These are phyloP conservation scores for Aspergillus haitiensis DNA, from an alignment of 495 filamentous ascomycete species.

Conservation along the genomic window DNA sequence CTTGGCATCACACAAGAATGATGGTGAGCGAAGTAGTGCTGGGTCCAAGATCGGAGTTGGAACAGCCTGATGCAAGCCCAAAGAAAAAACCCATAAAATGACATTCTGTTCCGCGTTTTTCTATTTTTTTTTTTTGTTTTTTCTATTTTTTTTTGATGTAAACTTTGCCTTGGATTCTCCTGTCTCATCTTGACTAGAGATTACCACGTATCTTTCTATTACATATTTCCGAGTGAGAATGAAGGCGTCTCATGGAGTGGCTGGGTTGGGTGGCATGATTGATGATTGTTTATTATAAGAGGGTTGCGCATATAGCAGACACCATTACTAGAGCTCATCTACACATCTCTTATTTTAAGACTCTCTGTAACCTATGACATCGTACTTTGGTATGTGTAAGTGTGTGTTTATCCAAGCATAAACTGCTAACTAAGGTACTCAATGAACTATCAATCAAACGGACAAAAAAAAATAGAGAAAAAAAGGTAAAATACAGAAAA, in stretches of 20 bases:
- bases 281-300: slow-evolving; percentile 19
- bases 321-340: neutral
- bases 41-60: slow-evolving; percentile 44
- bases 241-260: slow-evolving; percentile 20
- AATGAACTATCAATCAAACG: neutral
- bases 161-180: slow-evolving; percentile 7
- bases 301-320: slow-evolving; percentile 2
- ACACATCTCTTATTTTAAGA: too few relatives aligned
- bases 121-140: slow-evolving; percentile 6
- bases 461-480: neutral
- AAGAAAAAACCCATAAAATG: slow-evolving; percentile 2
- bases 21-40: slow-evolving; percentile 36
- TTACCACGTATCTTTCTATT: neutral
- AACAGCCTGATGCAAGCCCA: slow-evolving; percentile 20
- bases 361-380: too few relatives aligned
- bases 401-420: neutral
- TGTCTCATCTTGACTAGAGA: slow-evolving; percentile 10
- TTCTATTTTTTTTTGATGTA: slow-evolving; percentile 15
- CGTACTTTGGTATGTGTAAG: too few relatives aligned
- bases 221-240: slow-evolving; percentile 14
- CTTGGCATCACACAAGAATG: slow-evolving; percentile 42
- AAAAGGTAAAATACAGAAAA: neutral
- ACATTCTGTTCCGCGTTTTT: slow-evolving; percentile 1
- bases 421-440: neutral
- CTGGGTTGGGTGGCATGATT: slow-evolving; percentile 18